These are phyloP conservation scores for Rhytidiadelphus loreus DNA, from an alignment of 225 moss, liverwort and hornwort genomes.

Conservation along the genomic window DNA sequence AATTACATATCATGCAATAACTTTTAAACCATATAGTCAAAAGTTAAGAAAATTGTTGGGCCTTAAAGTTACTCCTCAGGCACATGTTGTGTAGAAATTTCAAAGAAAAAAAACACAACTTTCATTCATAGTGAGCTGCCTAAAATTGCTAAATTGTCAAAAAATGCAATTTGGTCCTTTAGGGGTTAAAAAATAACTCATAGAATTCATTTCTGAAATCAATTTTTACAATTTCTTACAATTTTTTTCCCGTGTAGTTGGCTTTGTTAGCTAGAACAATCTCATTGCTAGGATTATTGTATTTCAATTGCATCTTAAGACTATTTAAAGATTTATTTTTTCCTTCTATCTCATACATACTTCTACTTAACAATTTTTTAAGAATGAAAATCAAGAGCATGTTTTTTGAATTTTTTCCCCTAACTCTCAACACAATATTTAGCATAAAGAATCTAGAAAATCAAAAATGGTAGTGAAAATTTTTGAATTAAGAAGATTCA, in stretches of 20 bases:
- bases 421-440: rapidly evolving
- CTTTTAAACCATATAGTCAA: too few relatives aligned
- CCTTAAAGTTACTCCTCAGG: too few relatives aligned
- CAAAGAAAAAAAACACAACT: too few relatives aligned
- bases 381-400: neutral
- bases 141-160: too few relatives aligned
- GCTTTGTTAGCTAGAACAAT: neutral
- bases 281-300: rapidly evolving
- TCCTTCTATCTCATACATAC: neutral
- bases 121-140: too few relatives aligned
- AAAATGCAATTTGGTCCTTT: too few relatives aligned
- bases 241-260: too few relatives aligned
- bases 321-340: neutral
- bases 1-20: too few relatives aligned
- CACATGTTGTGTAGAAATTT: too few relatives aligned
- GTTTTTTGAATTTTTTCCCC: too few relatives aligned
- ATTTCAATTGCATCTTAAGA: neutral
- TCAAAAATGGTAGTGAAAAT: rapidly evolving
- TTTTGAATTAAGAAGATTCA: neutral
- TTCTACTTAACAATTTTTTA: neutral
- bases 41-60: too few relatives aligned
- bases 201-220: neutral
- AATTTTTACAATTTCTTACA: neutral
- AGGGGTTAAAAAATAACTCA: neutral
- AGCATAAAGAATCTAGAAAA: neutral